phyloP scores from a whole-genome alignment of 768 basidiomycete species.

The Botryobasidium botryosum region DNA sequence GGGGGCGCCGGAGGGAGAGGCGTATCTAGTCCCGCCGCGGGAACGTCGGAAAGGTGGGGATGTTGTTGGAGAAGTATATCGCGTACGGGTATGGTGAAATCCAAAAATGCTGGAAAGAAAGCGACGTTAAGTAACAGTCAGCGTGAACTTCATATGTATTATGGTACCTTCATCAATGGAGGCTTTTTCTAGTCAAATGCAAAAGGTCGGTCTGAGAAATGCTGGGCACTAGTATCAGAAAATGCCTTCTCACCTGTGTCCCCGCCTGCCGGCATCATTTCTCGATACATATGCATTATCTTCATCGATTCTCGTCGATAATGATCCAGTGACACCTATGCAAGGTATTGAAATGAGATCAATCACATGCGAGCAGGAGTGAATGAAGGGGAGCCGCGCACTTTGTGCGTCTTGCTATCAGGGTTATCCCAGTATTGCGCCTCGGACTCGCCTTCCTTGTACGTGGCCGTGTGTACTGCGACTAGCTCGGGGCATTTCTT shows the following conservation, averaged over 20 bases:
- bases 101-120: slow-evolving; percentile 55
- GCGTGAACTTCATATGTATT: too few relatives aligned
- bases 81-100: slow-evolving; percentile 71
- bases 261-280: slow-evolving; percentile 50
- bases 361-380: neutral
- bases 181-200: slow-evolving; percentile 57
- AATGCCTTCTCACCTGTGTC: slow-evolving; percentile 51
- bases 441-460: slow-evolving; percentile 68
- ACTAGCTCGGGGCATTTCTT: slow-evolving; percentile 71
- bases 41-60: slow-evolving; percentile 57
- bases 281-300: slow-evolving; percentile 64
- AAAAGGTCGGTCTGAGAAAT: neutral
- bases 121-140: neutral
- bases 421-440: slow-evolving; percentile 88
- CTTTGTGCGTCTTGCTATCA: slow-evolving; percentile 85
- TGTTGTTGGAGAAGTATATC: slow-evolving; percentile 54
- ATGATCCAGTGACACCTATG: slow-evolving; percentile 77
- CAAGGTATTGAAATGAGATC: too few relatives aligned
- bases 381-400: slow-evolving; percentile 18
- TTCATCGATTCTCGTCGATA: slow-evolving; percentile 85
- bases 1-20: slow-evolving; percentile 56
- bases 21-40: slow-evolving; percentile 54
- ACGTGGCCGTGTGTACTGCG: slow-evolving; percentile 90
- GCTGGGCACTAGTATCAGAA: neutral
- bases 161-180: slow-evolving; percentile 67